Evolutionary conservation across 2,329 filamentous ascomycete genomes (phyloP), one percentile per base, ranked within the genome.

Genomic region (Corniculantispora saksenae): DNA sequence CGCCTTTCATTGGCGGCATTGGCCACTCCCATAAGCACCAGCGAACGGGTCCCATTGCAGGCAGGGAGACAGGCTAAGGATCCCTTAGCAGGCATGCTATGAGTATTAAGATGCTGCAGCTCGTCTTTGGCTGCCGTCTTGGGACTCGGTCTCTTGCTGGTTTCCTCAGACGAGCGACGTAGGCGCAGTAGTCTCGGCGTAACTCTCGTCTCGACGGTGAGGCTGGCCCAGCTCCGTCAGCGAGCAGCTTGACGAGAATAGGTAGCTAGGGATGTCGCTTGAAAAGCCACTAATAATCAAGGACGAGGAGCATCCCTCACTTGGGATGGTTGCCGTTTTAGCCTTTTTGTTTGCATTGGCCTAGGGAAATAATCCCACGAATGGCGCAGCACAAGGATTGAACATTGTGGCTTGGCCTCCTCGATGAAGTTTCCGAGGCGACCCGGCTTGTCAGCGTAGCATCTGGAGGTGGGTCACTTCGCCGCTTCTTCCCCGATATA

Each of bases 401-500:
- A 57, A 57, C 45, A 40, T n/a, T 63, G 40, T 35, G 40, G 19
- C 25, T n/a, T n/a, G 17, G 25, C 25, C 32, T 9, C 23, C 50
- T 47, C 54, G 21, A 56, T 56, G 54, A 63, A 12, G 32, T 10
- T 29, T 47, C 27, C 1, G 12, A 1, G 15, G 6, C 8, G 29
- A 29, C 58, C 43, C 43, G 40, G 57, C 63, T 29, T 61, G 63
- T 65, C 63, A 65, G 63, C 63, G 63, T 61, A 55, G 57, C 57
- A 65, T 65, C 57, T 25, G 43, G 35, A 23, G 21, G 48, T 38
- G 48, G 27, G 21, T n/a, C 19, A 5, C 35, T 38, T 43, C 23
- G 40, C 25, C 55, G 43, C 15, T 43, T n/a, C 43, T 45, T 32
- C 32, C 62, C 56, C 48, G 48, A 29, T 57, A 48, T 51, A 48